These are phyloP conservation scores for Suhomyces yuchorum DNA, from an alignment of 1,139 yeast species.

Conservation along the genomic window DNA sequence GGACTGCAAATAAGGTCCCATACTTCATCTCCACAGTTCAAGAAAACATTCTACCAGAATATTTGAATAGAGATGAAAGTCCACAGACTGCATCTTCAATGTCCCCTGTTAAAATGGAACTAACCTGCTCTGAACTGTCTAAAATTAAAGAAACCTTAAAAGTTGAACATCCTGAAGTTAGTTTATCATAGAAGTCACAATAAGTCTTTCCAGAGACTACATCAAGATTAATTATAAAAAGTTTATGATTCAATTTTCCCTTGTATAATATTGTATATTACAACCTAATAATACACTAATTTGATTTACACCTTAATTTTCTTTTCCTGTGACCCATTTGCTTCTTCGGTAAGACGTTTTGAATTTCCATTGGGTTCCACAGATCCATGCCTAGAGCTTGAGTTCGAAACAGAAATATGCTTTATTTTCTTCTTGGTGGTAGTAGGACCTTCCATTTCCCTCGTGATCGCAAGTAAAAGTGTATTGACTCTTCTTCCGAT, in stretches of 20 bases:
- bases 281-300: conserved; percentile 9
- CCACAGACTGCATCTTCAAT: conserved; percentile 1
- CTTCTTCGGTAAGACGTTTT: conserved; percentile 15
- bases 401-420: conserved; percentile 30
- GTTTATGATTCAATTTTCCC: background rate
- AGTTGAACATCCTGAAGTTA: background rate
- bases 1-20: conserved; percentile 87
- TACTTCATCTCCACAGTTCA: conserved; percentile 78
- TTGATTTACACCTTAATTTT: conserved; percentile 6
- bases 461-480: conserved; percentile 70
- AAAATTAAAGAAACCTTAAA: background rate
- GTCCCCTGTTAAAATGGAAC: background rate
- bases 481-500: conserved; percentile 81
- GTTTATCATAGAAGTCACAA: background rate
- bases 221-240: background rate
- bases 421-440: conserved; percentile 41
- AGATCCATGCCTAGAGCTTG: conserved; percentile 41
- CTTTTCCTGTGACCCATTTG: conserved; percentile 8
- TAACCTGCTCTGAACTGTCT: background rate
- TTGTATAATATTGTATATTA: conserved; percentile 12
- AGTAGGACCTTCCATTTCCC: conserved; percentile 75
- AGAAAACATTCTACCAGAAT: conserved; percentile 25
- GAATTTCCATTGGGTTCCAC: conserved; percentile 30
- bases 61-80: conserved; percentile 16
- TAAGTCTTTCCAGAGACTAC: background rate